A percentile compares a stretch with the other conserved stretches of the same genome.
Conservation (phyloP, 306 rosid species). For the Argentina anserina region DNA sequence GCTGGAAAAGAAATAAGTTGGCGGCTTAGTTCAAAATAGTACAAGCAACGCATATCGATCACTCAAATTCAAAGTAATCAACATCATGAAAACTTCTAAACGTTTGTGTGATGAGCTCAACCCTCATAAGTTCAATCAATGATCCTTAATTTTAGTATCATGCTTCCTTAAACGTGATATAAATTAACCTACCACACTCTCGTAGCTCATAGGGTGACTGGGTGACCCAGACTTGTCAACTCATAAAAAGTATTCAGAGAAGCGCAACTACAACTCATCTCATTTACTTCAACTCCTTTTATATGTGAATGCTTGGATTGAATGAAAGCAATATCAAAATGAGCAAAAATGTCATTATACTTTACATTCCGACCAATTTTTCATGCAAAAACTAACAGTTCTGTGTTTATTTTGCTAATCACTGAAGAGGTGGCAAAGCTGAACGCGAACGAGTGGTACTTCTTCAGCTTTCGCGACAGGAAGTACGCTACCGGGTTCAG, state of each 20-base stretch:
- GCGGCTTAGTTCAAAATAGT: background rate
- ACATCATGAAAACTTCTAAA: background rate
- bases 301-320: background rate
- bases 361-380: background rate
- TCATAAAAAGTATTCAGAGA: background rate
- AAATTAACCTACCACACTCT: background rate
- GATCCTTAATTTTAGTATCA: background rate
- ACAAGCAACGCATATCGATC: background rate
- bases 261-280: background rate
- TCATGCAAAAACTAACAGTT: background rate
- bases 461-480: slow-evolving; percentile 96
- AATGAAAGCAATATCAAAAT: background rate
- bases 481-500: slow-evolving; percentile 87
- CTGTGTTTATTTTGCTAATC: background rate
- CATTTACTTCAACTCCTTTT: background rate
- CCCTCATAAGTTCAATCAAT: background rate
- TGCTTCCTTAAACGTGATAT: slow-evolving; percentile 3
- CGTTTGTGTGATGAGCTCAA: slow-evolving; percentile 1
- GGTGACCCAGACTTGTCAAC: background rate
- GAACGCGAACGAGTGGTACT: slow-evolving; percentile 89
- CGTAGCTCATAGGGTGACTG: background rate
- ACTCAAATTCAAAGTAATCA: background rate
- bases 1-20: too few relatives aligned
- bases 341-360: background rate
- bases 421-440: slow-evolving; percentile 87